Evolutionary conservation across 768 basidiomycete species (phyloP), one percentile per base, ranked within the genome.

Genomic region (Xerocomus potaroensis): DNA sequence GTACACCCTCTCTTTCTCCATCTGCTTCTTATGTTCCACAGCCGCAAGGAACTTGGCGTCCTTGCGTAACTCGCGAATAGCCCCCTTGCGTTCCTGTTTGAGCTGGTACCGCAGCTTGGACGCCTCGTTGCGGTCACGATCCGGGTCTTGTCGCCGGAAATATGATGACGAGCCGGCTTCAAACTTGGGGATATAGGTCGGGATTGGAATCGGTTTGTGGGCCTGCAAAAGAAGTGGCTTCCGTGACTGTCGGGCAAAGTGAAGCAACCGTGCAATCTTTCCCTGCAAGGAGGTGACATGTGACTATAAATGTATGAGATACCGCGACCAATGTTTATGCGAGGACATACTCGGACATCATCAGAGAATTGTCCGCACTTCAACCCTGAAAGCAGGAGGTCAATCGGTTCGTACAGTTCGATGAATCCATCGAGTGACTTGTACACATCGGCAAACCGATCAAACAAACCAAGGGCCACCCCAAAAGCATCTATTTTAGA

Each of bases 51-150:
- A 99, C 55, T 80, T 77, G 51, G 91, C 84, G 63, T 99, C 96
- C 73, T 97, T 97, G 50, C 96, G 81, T 43, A 99, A 73, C 63
- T 99, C 96, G 37, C 95, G 76, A 51, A 99, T 92, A 5, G 96
- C 96, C 35, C 96, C 94, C 74, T 97, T 98, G 61, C 80, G 74
- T 73, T 98, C 96, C 70, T 98, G 86, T 71, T 94, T 94, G 73
- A 92, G 86, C 62, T 93, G 81, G 32, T 80, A 78, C 45, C 87
- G 84, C 59, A 99, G 69, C 66, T 97, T 98, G 47, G 84, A 69
- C 0, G 83, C 80, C 54, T 88, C 89, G 62, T 91, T 92, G 32
- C 90, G 82, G 59, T 95, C 93, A 50, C 81, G 82, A 65, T 99
- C 93, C 8, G 95, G 94, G 65, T 98, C 96, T 60, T 87, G 87